Conservation (phyloP, 2,329 filamentous ascomycete species). For the Plectosphaerella sp. region DNA sequence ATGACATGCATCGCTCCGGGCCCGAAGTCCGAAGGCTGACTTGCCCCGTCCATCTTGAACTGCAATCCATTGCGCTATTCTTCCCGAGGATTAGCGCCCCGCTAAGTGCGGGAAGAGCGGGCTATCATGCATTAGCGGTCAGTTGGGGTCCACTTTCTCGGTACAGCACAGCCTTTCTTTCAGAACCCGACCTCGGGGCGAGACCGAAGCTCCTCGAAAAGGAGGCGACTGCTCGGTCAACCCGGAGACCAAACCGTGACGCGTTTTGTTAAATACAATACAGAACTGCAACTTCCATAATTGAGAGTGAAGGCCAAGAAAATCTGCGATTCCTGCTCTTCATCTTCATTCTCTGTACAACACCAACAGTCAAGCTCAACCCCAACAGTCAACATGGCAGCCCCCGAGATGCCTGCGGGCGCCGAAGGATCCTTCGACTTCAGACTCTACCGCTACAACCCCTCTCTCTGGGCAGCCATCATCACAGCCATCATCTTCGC, state of each 20-base stretch:
- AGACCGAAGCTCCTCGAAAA: background rate
- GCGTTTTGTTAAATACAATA: too few relatives aligned
- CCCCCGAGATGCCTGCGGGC: background rate
- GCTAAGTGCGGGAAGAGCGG: too few relatives aligned
- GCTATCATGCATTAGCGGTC: too few relatives aligned
- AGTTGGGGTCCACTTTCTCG: too few relatives aligned
- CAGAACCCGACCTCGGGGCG: background rate
- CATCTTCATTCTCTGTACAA: background rate
- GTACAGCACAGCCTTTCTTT: background rate
- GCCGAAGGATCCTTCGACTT: constrained; percentile 7
- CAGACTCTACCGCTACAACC: constrained; percentile 11
- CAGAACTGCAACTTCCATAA: too few relatives aligned
- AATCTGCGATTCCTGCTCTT: background rate
- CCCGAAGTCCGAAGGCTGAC: too few relatives aligned
- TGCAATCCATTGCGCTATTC: too few relatives aligned
- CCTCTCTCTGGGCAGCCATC: constrained; percentile 9
- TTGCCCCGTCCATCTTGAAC: too few relatives aligned
- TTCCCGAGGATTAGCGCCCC: too few relatives aligned
- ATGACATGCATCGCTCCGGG: too few relatives aligned
- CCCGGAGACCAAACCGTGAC: too few relatives aligned
- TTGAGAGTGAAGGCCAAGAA: too few relatives aligned
- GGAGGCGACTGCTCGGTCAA: background rate
- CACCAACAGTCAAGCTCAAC: background rate
- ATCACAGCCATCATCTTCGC: constrained; percentile 7
- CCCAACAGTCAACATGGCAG: background rate